Base-by-base conservation (phyloP, 2,329 filamentous ascomycete species). In the Conoideocrella luteorostrata region DNA sequence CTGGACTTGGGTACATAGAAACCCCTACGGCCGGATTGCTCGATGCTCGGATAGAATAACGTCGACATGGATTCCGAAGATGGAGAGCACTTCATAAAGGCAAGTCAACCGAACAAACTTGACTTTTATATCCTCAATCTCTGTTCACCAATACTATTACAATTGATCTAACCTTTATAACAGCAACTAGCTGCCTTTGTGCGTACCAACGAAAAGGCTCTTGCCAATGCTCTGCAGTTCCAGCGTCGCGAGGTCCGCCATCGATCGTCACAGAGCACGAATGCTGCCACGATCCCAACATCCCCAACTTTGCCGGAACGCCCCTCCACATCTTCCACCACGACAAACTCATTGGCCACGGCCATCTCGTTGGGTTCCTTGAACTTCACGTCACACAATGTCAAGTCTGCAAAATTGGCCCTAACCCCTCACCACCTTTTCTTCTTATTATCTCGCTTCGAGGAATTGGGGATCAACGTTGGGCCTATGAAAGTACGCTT, bases 111-210 rank as follows among this genome's bases (percentile, higher is more conserved):
- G n/a, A n/a, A n/a, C n/a, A n/a, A n/a, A n/a, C n/a, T n/a, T n/a
- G n/a, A n/a, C n/a, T n/a, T n/a, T n/a, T n/a, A n/a, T n/a, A n/a
- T n/a, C n/a, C 26, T 7, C 26, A 7, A 13, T 29, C 10, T 29
- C 23, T 37, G 28, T 37, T 28, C 23, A 22, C 10, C 7, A 12
- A 5, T 20, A 12, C 37, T 30, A 9, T 9, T 20, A 35, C 9
- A 9, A 32, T n/a, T 22, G 23, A 55, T 50, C 64, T 70, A 49
- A 67, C 56, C 49, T 30, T 18, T n/a, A 29, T 23, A 42, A 47
- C 64, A 96, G 91, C 93, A 95, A 76, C 78, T 98, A 63, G 90
- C 91, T 62, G 84, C 84, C 69, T 97, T 95, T 68, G 89, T 98
- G 68, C 88, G 90, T 50, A 95, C 89, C 44, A 89, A 98, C 72